Base-by-base conservation (phyloP, 805 yeast genomes). In the Metschnikowia proteae region DNA sequence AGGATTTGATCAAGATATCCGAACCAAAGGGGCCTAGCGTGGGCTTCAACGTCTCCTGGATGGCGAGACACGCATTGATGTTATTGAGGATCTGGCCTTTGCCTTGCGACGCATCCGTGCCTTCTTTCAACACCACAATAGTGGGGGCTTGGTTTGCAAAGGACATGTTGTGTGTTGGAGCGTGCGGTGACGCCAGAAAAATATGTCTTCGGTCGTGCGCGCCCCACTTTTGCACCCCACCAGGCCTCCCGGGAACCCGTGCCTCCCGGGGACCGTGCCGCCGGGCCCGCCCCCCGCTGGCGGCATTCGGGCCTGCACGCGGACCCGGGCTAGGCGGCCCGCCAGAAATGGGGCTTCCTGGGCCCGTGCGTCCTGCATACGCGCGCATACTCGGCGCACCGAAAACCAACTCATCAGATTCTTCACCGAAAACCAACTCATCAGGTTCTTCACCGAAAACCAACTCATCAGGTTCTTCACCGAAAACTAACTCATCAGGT, bases 11-110 rank as follows among this genome's bases (percentile, higher is more conserved):
- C 64, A 94, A 75, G 55, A 92, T 91, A 70, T 94, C 99, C 31
- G 96, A 88, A 26, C 99, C 99, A 60, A 94, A 78, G 42, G 99
- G 99, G 4, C 99, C 99, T 56, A 94, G 76, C 0, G 99, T 94
- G 45, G 98, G 90, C 59, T 86, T 85, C 61, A 94, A 76, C 29
- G 97, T 89, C 59, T 94, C 99, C 73, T 94, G 98, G 55, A 94
- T 88, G 29, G 99, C 98, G 53, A 92, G 68, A 71, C 99, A 94
- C 3, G 99, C 98, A 74, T 92, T 92, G 66, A 94, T 94, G 63
- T 94, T 94, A 55, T 92, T 86, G 60, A 94, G 83, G 57, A 90
- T 87, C 75, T 94, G 99, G 25, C 98, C 98, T 56, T 84, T 82
- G 33, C 99, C 99, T 68, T 94, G 99, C 11, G 97, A 87, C 30